Conservation (phyloP, 106 monocot genomes). For the Ottelia alismoides region DNA sequence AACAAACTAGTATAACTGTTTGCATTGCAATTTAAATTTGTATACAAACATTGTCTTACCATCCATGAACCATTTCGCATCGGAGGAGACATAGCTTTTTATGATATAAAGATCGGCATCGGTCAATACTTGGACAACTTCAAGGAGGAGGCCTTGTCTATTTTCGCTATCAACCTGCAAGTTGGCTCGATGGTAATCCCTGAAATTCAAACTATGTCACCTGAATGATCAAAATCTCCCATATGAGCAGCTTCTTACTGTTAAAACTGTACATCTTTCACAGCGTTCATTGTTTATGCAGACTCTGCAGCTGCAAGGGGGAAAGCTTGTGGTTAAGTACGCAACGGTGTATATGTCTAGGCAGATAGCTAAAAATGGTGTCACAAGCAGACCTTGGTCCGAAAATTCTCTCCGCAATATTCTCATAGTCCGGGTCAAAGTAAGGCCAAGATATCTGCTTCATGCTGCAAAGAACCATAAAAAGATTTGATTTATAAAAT, state of each 20-base stretch:
- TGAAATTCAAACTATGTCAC: neutral
- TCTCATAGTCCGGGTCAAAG: slow-evolving; percentile 72
- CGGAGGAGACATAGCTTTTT: slow-evolving; percentile 56
- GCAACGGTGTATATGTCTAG: neutral
- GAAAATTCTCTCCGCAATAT: slow-evolving; percentile 37
- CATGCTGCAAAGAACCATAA: slow-evolving; percentile 12
- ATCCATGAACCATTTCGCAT: slow-evolving; percentile 80
- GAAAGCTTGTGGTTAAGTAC: neutral
- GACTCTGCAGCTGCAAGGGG: slow-evolving; percentile 27
- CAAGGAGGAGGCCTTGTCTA: slow-evolving; percentile 45
- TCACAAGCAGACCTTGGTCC: slow-evolving; percentile 42
- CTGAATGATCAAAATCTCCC: neutral
- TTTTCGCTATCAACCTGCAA: slow-evolving; percentile 48
- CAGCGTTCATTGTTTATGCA: slow-evolving; percentile 50
- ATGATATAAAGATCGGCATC: slow-evolving; percentile 56
- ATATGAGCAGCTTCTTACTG: slow-evolving; percentile 20
- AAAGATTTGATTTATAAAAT: neutral
- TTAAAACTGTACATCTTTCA: slow-evolving; percentile 46
- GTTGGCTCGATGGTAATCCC: neutral
- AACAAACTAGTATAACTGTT: too few relatives aligned
- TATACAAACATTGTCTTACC: slow-evolving; percentile 39
- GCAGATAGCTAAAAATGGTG: neutral
- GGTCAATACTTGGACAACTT: slow-evolving; percentile 49
- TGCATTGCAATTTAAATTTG: too few relatives aligned
- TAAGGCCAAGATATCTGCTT: slow-evolving; percentile 52